These are phyloP conservation scores for Prunus mume DNA, from an alignment of 306 rosid genomes.

Conservation along the genomic window DNA sequence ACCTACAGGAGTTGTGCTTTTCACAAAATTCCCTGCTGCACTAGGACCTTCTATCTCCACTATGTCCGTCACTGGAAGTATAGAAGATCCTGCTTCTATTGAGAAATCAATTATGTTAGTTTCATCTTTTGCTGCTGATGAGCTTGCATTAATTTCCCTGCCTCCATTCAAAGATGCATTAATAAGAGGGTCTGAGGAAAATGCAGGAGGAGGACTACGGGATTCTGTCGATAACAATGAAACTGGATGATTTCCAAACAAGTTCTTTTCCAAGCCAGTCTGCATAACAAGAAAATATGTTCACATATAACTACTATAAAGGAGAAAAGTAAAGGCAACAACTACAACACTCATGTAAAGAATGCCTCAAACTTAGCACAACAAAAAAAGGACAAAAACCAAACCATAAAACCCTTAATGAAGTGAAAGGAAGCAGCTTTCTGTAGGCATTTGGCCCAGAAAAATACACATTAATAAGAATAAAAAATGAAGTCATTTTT, in stretches of 20 bases:
- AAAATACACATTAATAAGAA: background rate
- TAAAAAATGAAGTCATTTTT: background rate
- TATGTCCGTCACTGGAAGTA: slow-evolving; percentile 58
- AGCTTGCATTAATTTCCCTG: slow-evolving; percentile 45
- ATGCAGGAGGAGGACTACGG: slow-evolving; percentile 83
- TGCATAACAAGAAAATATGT: slow-evolving; percentile 41
- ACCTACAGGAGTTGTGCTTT: slow-evolving; percentile 71
- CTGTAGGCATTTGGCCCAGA: background rate
- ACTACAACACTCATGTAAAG: slow-evolving; percentile 6
- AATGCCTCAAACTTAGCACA: background rate
- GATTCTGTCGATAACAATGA: slow-evolving; percentile 59
- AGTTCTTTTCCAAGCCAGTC: slow-evolving; percentile 92
- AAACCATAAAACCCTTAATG: background rate
- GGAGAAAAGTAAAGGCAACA: slow-evolving; percentile 1
- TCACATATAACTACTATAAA: slow-evolving; percentile 7
- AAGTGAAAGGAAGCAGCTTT: background rate
- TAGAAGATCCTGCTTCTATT: slow-evolving; percentile 56
- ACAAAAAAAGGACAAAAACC: background rate
- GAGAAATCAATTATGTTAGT: slow-evolving; percentile 28
- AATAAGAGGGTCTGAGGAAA: slow-evolving; percentile 81
- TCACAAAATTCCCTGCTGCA: slow-evolving; percentile 60
- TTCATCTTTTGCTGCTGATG: slow-evolving; percentile 33
- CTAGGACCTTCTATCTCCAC: slow-evolving; percentile 71
- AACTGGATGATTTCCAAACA: slow-evolving; percentile 92
- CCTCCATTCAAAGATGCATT: slow-evolving; percentile 22